Conservation (phyloP, 306 rosid genomes). For the Prinsepia uniflora region DNA sequence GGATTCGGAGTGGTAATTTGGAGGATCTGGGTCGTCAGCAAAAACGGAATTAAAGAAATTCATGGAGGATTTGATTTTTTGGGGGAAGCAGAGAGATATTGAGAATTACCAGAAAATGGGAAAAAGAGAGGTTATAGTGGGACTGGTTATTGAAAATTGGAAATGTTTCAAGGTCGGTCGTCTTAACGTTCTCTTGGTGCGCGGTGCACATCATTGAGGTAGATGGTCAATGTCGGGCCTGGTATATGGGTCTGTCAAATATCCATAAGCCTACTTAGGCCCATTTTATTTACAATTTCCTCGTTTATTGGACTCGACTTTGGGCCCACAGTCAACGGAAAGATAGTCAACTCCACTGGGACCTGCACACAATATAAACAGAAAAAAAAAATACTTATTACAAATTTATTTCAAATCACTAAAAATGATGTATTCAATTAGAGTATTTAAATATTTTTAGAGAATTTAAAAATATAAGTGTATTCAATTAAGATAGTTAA, state of each 20-base stretch:
- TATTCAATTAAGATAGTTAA: no score
- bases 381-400: no score
- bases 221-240: not conserved
- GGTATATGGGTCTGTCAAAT: not conserved
- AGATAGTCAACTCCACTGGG: no score
- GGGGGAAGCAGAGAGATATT: not conserved
- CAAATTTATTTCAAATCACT: no score
- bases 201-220: conserved; percentile 1
- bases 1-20: conserved; percentile 14
- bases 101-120: conserved; percentile 2
- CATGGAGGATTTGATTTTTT: conserved; percentile 32
- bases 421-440: no score
- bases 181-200: not conserved
- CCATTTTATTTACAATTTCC: not conserved
- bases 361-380: no score
- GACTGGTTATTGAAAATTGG: not conserved
- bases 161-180: not conserved
- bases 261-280: not conserved
- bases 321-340: no score
- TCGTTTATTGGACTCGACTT: no score
- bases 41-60: conserved; percentile 84
- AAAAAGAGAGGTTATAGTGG: not conserved
- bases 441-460: no score
- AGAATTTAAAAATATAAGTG: no score
- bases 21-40: conserved; percentile 53